Evolutionary conservation across 371 early-diverging fungal genomes (phyloP).

Genomic region (Mortierella polycephala): DNA sequence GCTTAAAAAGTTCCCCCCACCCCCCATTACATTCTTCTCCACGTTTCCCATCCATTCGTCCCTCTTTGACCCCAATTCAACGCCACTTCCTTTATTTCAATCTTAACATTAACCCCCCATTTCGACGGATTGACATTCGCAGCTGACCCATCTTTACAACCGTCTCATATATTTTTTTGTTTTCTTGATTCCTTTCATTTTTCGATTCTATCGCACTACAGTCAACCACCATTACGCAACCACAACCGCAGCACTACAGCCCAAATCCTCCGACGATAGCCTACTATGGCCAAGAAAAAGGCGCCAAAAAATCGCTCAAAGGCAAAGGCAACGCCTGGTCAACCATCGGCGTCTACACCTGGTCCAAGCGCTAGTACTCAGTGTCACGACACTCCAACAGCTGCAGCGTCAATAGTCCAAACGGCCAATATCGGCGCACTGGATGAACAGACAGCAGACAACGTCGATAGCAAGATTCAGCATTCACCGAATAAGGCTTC

Average conservation of each 20-base stretch:
- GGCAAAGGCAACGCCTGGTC: not conserved
- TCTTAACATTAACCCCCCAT: not conserved
- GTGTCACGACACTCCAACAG: no score
- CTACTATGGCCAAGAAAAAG: conserved; percentile 28
- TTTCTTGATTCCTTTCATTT: not conserved
- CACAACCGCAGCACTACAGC: not conserved
- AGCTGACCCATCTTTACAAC: no score
- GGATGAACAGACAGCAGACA: no score
- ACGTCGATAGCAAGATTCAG: no score
- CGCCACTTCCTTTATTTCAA: not conserved
- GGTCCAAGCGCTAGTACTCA: no score
- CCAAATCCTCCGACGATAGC: not conserved
- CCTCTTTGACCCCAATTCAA: not conserved
- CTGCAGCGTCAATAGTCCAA: no score
- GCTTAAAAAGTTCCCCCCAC: no score
- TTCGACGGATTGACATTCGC: not conserved
- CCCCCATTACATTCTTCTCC: no score
- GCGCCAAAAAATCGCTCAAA: conserved; percentile 8
- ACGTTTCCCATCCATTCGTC: not conserved
- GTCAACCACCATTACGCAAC: not conserved
- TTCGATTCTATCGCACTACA: no score
- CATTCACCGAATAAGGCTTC: no score
- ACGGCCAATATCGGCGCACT: no score
- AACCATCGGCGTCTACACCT: not conserved
- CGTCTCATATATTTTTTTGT: not conserved